Evolutionary conservation across 1,139 yeast genomes (phyloP), one percentile per base, ranked within the genome.

Genomic region (Casaregolazyma lundiana): DNA sequence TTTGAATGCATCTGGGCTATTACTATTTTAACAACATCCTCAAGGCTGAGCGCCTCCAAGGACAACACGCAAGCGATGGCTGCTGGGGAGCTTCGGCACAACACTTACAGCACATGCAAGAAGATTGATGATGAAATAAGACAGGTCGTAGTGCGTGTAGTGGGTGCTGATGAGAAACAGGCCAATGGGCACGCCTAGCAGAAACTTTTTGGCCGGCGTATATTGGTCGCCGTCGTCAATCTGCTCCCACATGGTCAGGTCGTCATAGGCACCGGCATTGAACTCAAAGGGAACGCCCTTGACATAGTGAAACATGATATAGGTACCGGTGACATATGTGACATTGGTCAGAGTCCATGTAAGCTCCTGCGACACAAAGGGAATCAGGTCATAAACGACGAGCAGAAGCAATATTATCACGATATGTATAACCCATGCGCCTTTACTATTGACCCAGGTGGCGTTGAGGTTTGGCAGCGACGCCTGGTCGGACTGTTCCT

Each of bases 191-290:
- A 92, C 96, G 50, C 87, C 80, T 71, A 90, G 78, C 58, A 92
- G 72, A 62, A 89, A 92, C 68, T 92, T 92, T 72, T 92, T 89
- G 21, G 96, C 82, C 4, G 98, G 98, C 0, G 98, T 92, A 65
- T 90, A 92, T 65, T 89, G 95, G 63, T 89, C 97, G 51, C 97
- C 98, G 60, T 90, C 84, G 66, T 92, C 97, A 54, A 92, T 84
- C 68, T 92, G 98, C 67, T 92, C 98, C 98, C 98, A 92, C 97
- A 92, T 87, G 22, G 97, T 92, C 59, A 92, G 75, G 62, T 88
- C 84, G 65, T 92, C 98, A 66, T 85, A 92, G 0, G 97, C 97
- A 38, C 98, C 98, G 35, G 88, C 84, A 64, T 90, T 92, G 70
- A 90, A 89, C 58, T 92, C 98, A 65, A 92, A 92, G 1, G 98